These are phyloP conservation scores for Aspergillus novoparasiticus DNA, from an alignment of 2,329 filamentous ascomycete species.

Conservation along the genomic window DNA sequence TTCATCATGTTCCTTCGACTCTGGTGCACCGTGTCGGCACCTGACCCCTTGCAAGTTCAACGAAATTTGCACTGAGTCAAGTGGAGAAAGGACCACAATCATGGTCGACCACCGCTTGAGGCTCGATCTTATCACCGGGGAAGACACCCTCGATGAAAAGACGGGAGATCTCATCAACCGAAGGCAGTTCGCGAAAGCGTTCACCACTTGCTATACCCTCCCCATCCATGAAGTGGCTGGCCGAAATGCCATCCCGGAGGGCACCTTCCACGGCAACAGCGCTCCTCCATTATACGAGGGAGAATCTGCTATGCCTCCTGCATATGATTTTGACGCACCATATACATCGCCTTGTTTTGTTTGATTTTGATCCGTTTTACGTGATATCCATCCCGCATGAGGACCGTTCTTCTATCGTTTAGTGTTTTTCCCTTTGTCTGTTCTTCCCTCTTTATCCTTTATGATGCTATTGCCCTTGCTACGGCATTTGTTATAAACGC, in stretches of 20 bases:
- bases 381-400: background rate
- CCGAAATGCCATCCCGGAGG: background rate
- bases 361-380: background rate
- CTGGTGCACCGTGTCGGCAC: background rate
- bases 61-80: background rate
- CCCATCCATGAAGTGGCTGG: background rate
- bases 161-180: background rate
- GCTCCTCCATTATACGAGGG: background rate
- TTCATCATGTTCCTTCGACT: background rate
- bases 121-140: background rate
- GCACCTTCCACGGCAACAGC: background rate
- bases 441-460: background rate
- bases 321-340: background rate
- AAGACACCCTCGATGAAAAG: background rate
- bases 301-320: background rate
- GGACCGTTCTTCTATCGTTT: background rate
- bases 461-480: background rate
- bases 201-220: background rate
- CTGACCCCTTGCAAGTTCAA: background rate
- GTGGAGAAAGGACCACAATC: background rate
- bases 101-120: background rate
- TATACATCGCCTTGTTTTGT: background rate
- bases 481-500: background rate
- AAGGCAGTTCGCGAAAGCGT: background rate
- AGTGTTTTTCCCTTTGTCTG: background rate